Percentiles rank a stretch among this genome's conserved stretches.
Conservation (phyloP, 2,329 filamentous ascomycete genomes). For the Monilinia aucupariae region DNA sequence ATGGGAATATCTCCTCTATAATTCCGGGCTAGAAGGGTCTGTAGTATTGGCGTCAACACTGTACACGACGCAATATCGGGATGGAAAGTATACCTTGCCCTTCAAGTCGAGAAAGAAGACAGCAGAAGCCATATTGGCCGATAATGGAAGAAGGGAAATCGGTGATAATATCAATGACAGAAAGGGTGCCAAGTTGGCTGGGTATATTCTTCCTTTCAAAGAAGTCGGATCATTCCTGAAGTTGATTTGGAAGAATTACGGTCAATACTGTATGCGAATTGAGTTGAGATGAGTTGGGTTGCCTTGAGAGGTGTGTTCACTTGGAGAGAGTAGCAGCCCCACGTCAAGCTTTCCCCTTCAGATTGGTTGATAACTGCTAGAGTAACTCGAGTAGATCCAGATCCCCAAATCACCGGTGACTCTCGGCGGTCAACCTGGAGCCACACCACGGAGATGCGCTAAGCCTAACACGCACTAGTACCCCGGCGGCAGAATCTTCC, state of each 20-base stretch:
- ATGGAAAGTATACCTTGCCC: constrained; percentile 72
- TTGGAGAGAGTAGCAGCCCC: constrained; percentile 27
- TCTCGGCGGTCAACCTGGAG: constrained; percentile 1
- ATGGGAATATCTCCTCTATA: constrained; percentile 98
- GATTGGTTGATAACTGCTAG: neutral
- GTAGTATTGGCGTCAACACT: constrained; percentile 28
- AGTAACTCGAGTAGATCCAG: constrained; percentile 7
- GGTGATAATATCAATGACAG: neutral
- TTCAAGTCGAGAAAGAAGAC: constrained; percentile 98
- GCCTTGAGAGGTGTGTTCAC: neutral
- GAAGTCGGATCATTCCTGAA: constrained; percentile 24
- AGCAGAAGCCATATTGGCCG: constrained; percentile 76
- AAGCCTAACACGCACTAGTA: neutral
- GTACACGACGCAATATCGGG: constrained; percentile 1
- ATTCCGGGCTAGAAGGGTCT: constrained; percentile 98
- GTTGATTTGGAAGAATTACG: neutral
- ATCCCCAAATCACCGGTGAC: constrained; percentile 8
- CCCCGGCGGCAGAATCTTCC: neutral
- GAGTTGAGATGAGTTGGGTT: neutral
- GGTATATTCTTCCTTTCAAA: constrained; percentile 14
- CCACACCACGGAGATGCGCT: neutral
- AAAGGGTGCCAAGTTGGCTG: constrained; percentile 22
- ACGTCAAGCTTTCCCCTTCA: constrained; percentile 20
- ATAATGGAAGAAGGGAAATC: constrained; percentile 12
- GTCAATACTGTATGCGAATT: neutral